These are phyloP conservation scores for Lactarius evosmus DNA, from an alignment of 768 basidiomycete genomes.

Conservation along the genomic window DNA sequence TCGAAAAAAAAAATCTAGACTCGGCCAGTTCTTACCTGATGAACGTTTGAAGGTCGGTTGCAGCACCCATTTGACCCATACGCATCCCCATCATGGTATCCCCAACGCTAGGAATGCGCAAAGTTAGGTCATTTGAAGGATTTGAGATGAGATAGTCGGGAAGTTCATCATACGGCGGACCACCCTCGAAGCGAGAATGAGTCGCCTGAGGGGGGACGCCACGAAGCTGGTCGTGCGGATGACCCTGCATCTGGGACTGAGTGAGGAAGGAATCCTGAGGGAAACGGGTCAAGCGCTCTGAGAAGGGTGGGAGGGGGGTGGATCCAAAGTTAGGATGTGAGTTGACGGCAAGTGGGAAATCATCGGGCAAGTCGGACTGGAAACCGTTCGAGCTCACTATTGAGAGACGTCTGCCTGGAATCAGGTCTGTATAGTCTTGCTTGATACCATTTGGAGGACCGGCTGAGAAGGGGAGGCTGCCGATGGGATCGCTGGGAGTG, in stretches of 20 bases:
- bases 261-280: slow-evolving; percentile 51
- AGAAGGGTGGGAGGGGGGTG: slow-evolving; percentile 45
- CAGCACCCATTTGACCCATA: slow-evolving; percentile 49
- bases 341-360: slow-evolving; percentile 51
- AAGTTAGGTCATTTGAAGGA: slow-evolving; percentile 53
- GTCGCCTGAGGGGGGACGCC: slow-evolving; percentile 72
- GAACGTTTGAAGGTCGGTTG: slow-evolving; percentile 75
- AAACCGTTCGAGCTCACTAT: slow-evolving; percentile 45
- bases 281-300: slow-evolving; percentile 55
- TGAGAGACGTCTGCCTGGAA: slow-evolving; percentile 57
- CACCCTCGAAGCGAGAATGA: slow-evolving; percentile 54
- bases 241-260: slow-evolving; percentile 53
- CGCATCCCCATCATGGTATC: slow-evolving; percentile 64
- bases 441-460: slow-evolving; percentile 37
- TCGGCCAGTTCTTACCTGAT: slow-evolving; percentile 52
- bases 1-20: not conserved
- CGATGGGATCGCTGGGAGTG: slow-evolving; percentile 63
- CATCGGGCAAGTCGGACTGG: slow-evolving; percentile 60
- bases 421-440: slow-evolving; percentile 61
- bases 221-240: slow-evolving; percentile 55
- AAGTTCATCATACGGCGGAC: slow-evolving; percentile 57
- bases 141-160: slow-evolving; percentile 51
- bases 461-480: slow-evolving; percentile 52
- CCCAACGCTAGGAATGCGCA: slow-evolving; percentile 61
- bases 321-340: slow-evolving; percentile 44